Evolutionary conservation across 257 asterid species (phyloP).

Genomic region (Solanum acaule): DNA sequence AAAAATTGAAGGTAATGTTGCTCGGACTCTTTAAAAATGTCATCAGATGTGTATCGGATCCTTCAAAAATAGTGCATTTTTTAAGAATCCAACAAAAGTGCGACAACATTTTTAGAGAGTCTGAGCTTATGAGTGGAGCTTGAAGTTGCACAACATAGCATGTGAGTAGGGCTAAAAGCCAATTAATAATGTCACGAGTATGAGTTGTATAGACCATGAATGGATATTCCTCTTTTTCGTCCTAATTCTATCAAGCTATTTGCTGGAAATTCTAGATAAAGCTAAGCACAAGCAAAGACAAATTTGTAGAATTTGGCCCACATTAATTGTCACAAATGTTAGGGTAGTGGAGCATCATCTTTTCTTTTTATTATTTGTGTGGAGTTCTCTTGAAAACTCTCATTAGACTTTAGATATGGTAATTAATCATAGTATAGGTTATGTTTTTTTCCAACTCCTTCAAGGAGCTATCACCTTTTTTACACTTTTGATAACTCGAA

Average conservation of each 20-base stretch:
- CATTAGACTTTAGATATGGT: not conserved
- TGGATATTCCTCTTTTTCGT: not conserved
- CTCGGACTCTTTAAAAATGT: too few relatives aligned
- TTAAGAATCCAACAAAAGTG: too few relatives aligned
- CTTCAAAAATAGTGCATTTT: too few relatives aligned
- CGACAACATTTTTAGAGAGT: too few relatives aligned
- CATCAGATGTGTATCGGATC: too few relatives aligned
- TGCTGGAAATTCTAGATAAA: not conserved
- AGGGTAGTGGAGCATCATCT: not conserved
- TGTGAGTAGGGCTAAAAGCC: constrained; percentile 2
- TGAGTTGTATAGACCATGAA: not conserved
- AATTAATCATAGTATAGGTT: not conserved
- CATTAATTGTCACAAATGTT: not conserved
- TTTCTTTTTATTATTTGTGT: not conserved
- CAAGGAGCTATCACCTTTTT: not conserved
- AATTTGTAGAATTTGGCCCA: not conserved
- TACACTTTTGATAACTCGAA: too few relatives aligned
- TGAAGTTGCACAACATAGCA: not conserved
- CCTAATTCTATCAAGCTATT: not conserved
- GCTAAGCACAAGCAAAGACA: not conserved
- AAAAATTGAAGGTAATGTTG: too few relatives aligned
- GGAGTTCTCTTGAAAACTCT: not conserved
- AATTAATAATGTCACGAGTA: not conserved
- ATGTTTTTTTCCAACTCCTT: not conserved
- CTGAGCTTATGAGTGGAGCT: not conserved